phyloP scores from a whole-genome alignment of 75 land plant species.

The Azolla pinnata region DNA sequence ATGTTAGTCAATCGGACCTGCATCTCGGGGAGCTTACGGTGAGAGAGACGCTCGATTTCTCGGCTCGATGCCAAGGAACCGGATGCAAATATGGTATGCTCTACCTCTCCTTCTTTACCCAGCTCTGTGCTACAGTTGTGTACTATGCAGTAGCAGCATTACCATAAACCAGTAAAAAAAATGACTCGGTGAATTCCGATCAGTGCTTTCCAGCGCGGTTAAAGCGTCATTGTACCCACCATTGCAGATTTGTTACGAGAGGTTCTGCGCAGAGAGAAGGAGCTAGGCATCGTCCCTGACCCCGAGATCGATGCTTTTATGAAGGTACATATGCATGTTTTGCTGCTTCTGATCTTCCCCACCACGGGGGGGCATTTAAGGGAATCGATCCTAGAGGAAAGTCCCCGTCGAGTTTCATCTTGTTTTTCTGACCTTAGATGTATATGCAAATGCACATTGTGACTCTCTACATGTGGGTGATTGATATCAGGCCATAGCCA shows the following conservation, averaged over 20 bases:
- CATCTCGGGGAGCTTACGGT: conserved; percentile 89
- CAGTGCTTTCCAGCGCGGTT: not conserved
- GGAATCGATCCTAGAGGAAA: no score
- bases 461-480: not conserved
- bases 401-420: no score
- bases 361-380: no score
- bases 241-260: conserved; percentile 9
- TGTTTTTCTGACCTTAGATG: no score
- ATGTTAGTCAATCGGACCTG: conserved; percentile 76
- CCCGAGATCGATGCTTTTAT: conserved; percentile 8
- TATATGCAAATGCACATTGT: not conserved
- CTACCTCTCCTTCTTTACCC: not conserved
- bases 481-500: conserved; percentile 16
- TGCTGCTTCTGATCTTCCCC: no score
- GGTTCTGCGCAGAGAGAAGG: conserved; percentile 10
- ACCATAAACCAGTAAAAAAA: no score
- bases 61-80: conserved; percentile 81
- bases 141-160: not conserved
- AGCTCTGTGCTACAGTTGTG: not conserved
- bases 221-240: not conserved
- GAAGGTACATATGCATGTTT: conserved; percentile 1
- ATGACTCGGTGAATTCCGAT: no score
- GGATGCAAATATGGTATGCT: conserved; percentile 53
- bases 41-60: conserved; percentile 80
- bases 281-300: conserved; percentile 12